Base-by-base conservation (phyloP, 1,139 yeast genomes). In the Kodamaea fungicola region DNA sequence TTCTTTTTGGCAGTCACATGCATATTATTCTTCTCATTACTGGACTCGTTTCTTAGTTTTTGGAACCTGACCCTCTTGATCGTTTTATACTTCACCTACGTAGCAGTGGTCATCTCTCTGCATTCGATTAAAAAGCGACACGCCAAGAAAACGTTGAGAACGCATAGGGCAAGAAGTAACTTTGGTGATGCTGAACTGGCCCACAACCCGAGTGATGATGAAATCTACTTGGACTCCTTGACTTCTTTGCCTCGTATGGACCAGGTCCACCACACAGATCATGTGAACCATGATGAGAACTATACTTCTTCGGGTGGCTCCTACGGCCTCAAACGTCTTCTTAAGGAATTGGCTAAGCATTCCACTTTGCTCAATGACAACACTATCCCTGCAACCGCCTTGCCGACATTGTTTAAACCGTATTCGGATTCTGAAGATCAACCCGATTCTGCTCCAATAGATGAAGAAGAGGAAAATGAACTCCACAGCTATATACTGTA, bases 41-140 rank as follows among this genome's bases (percentile, higher is more conserved):
- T 63, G 1, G 71, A 68, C 44, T 79, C 81, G 1, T 49, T 57
- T 4, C 55, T 86, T 12, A 63, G 68, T 9, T 46, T 67, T 3
- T 41, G 61, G 46, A 75, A 74, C 41, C 75, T 85, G 44, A 39
- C 69, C 1, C 48, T 68, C 4, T 64, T 85, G 60, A 63, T 82
- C 2, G 51, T 52, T 1, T 52, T 78, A 2, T 85, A 85, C 51
- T 42, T 71, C 0, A 36, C 59, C 1, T 85, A 84, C 51, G 89
- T 83, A 3, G 35, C 61, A 1, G 64, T 76, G 28, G 70, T 66
- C 6, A 50, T 70, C 8, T 49, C 56, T 16, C 46, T 50, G 12
- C 72, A 67, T 45, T 55, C 68, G 0, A 38, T 49, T 3, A 46
- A 55, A 23, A 57, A 56, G 40, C 42, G 46, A 8, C 45, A 46